Conservation (phyloP, 2,329 filamentous ascomycete genomes). For the Aspergillus ochraceoroseus region DNA sequence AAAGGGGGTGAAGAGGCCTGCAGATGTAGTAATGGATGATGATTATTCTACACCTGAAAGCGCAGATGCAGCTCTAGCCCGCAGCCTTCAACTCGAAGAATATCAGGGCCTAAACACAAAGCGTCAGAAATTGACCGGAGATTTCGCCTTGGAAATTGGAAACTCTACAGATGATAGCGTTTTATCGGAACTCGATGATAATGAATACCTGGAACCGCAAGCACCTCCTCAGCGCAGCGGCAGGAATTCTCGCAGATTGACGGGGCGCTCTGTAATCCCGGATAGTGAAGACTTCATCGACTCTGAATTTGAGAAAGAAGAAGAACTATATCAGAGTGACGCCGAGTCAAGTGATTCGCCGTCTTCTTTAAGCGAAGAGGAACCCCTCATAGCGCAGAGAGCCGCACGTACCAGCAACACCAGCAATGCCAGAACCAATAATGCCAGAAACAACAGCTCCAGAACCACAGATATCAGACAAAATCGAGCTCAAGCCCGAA, state of each 20-base stretch:
- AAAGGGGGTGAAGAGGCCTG: slow-evolving; percentile 43
- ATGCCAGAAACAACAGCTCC: no score
- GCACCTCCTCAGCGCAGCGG: slow-evolving; percentile 16
- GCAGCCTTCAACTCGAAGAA: slow-evolving; percentile 54
- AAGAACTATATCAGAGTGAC: slow-evolving; percentile 17
- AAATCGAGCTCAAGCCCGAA: slow-evolving; percentile 2
- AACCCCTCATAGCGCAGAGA: slow-evolving; percentile 10
- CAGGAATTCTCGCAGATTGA: slow-evolving; percentile 14
- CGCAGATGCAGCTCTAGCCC: slow-evolving; percentile 52
- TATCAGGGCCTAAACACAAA: slow-evolving; percentile 39
- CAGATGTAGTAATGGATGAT: slow-evolving; percentile 44
- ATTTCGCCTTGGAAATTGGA: slow-evolving; percentile 18
- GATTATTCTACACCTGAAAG: slow-evolving; percentile 34
- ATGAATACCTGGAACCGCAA: slow-evolving; percentile 16
- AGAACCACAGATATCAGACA: no score
- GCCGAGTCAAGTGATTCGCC: slow-evolving; percentile 11
- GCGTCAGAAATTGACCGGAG: slow-evolving; percentile 31
- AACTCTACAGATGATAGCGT: slow-evolving; percentile 23
- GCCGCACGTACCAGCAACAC: slow-evolving; percentile 1
- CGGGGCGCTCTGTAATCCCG: slow-evolving; percentile 11
- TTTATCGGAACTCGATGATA: slow-evolving; percentile 13
- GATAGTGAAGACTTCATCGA: slow-evolving; percentile 16
- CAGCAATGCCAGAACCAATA: slow-evolving; percentile 4
- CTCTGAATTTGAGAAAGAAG: slow-evolving; percentile 18
- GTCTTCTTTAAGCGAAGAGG: slow-evolving; percentile 22